Evolutionary conservation across 1,284 basidiomycete species (phyloP).

Genomic region (Boletus nobilissimus): DNA sequence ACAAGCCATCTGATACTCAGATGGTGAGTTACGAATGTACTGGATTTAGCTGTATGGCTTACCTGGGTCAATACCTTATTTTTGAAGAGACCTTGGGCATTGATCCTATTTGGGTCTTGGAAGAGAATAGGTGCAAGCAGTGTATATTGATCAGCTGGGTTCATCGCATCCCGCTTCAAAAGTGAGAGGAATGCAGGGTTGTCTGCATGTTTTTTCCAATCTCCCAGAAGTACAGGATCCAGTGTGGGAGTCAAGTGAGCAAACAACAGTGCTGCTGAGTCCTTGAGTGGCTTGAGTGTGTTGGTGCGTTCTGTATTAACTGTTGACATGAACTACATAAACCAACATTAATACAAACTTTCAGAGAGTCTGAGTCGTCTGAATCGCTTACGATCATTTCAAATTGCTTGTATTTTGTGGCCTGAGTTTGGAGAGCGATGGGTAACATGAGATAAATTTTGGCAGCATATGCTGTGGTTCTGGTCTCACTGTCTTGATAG

Average conservation of each 20-base stretch:
- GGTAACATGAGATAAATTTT: background rate
- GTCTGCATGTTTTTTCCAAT: background rate
- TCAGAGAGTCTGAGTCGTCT: no score
- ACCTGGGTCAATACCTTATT: background rate
- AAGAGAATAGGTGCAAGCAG: background rate
- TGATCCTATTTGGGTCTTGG: background rate
- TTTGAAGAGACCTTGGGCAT: background rate
- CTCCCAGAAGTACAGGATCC: background rate
- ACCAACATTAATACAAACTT: no score
- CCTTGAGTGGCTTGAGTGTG: background rate
- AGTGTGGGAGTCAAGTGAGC: background rate
- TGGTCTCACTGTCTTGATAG: background rate
- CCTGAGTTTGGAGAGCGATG: background rate
- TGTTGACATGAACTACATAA: background rate
- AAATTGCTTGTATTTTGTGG: background rate
- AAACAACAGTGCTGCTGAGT: background rate
- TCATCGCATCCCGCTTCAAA: background rate
- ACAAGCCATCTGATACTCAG: no score
- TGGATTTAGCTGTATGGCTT: background rate
- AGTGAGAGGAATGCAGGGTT: background rate
- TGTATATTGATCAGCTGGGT: background rate
- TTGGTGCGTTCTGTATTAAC: background rate
- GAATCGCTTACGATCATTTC: background rate
- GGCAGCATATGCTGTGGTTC: background rate
- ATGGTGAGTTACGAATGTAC: background rate